These are phyloP conservation scores for Pyrus communis DNA, from an alignment of 306 rosid species.

Conservation along the genomic window DNA sequence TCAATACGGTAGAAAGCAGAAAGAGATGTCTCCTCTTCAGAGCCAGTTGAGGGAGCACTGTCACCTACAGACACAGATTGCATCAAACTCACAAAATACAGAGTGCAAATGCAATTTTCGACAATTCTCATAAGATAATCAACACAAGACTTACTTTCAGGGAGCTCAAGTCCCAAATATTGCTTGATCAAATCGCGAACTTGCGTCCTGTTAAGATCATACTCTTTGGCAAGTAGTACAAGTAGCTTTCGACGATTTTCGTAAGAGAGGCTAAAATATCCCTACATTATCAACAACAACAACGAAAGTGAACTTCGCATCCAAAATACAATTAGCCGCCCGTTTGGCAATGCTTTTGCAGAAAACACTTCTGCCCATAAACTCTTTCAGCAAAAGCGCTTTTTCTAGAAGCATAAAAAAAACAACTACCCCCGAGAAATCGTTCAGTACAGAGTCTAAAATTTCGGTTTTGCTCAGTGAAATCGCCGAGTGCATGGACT, in stretches of 20 bases:
- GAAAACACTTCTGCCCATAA: neutral
- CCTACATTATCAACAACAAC: slow-evolving; percentile 40
- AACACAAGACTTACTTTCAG: slow-evolving; percentile 48
- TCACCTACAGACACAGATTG: slow-evolving; percentile 27
- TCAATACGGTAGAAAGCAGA: slow-evolving; percentile 73
- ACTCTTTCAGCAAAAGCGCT: too few relatives aligned
- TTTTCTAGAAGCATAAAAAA: neutral
- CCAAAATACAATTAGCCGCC: neutral
- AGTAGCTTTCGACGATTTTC: slow-evolving; percentile 66
- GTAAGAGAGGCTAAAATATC: slow-evolving; percentile 53
- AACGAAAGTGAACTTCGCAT: slow-evolving; percentile 6
- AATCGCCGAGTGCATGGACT: slow-evolving; percentile 73
- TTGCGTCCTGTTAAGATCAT: slow-evolving; percentile 67
- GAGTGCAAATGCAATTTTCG: neutral
- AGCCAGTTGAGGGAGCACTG: slow-evolving; percentile 35
- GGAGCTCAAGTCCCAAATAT: slow-evolving; percentile 76
- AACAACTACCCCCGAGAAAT: slow-evolving; percentile 58
- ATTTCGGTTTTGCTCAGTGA: slow-evolving; percentile 69
- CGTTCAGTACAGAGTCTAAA: slow-evolving; percentile 57
- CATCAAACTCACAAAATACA: slow-evolving; percentile 4
- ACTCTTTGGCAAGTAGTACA: slow-evolving; percentile 68
- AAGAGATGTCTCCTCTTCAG: slow-evolving; percentile 44
- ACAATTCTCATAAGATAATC: neutral
- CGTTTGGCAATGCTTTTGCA: too few relatives aligned
- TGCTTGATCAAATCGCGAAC: slow-evolving; percentile 72